These are phyloP conservation scores for Arabidopsis lyrata DNA, from an alignment of 441 rosid genomes.

Conservation along the genomic window DNA sequence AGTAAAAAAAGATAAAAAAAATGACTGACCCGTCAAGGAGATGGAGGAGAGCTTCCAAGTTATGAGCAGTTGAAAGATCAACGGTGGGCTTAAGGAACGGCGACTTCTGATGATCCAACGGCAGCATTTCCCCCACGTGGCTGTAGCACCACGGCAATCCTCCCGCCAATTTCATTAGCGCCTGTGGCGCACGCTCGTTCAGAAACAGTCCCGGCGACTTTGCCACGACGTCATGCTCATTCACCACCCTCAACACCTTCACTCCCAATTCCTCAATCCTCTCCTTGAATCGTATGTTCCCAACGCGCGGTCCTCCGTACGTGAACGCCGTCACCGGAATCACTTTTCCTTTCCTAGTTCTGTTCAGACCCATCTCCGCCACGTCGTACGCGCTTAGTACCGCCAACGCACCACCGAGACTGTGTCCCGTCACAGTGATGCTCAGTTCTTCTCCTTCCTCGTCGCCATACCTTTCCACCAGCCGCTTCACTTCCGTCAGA, in stretches of 20 bases:
- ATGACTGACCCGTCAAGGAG: slow-evolving; percentile 76
- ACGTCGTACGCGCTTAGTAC: slow-evolving; percentile 65
- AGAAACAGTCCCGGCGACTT: slow-evolving; percentile 62
- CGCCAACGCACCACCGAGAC: slow-evolving; percentile 70
- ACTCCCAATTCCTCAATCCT: slow-evolving; percentile 54
- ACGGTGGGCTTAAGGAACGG: slow-evolving; percentile 65
- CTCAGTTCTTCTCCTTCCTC: slow-evolving; percentile 58
- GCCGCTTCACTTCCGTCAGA: slow-evolving; percentile 53
- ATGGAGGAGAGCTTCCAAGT: slow-evolving; percentile 83
- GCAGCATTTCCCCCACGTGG: slow-evolving; percentile 81
- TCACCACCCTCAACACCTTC: slow-evolving; percentile 67
- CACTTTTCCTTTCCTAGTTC: slow-evolving; percentile 45
- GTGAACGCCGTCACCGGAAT: slow-evolving; percentile 57
- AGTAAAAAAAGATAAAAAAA: not conserved
- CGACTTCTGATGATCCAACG: slow-evolving; percentile 65
- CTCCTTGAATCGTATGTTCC: slow-evolving; percentile 62
- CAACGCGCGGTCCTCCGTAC: slow-evolving; percentile 67
- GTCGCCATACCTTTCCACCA: slow-evolving; percentile 50
- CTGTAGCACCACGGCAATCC: slow-evolving; percentile 85
- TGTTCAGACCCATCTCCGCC: slow-evolving; percentile 65
- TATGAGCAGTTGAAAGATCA: slow-evolving; percentile 70
- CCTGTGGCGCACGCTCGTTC: slow-evolving; percentile 59
- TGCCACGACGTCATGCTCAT: slow-evolving; percentile 59
- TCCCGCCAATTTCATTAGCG: slow-evolving; percentile 58
- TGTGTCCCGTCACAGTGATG: slow-evolving; percentile 70